Conservation (phyloP, 352 stramenopile species). For the Pythium insidiosum region DNA sequence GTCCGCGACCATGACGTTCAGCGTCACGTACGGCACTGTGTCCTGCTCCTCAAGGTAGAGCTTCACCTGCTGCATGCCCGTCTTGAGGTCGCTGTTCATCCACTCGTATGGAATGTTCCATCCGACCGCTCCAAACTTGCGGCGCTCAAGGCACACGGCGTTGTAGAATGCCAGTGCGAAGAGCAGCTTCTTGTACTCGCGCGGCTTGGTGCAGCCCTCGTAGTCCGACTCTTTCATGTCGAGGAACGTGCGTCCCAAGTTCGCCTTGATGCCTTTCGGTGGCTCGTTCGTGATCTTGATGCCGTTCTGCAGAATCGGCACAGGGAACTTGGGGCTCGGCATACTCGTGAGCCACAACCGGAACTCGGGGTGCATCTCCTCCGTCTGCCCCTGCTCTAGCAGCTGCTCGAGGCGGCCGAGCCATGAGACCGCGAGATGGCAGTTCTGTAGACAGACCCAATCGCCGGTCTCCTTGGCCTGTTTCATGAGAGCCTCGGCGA, state of each 20-base stretch:
- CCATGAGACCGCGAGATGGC: conserved; percentile 89
- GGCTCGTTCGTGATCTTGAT: conserved; percentile 96
- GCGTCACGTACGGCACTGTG: conserved; percentile 87
- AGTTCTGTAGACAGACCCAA: conserved; percentile 95
- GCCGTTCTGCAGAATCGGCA: conserved; percentile 91
- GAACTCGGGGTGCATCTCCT: conserved; percentile 84
- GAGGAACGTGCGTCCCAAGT: conserved; percentile 89
- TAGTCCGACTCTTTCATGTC: conserved; percentile 90
- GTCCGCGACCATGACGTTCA: conserved; percentile 93
- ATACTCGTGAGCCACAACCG: conserved; percentile 93
- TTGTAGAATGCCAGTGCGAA: conserved; percentile 95
- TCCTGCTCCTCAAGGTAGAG: conserved; percentile 93
- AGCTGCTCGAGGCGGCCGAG: conserved; percentile 86
- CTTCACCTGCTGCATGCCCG: conserved; percentile 88
- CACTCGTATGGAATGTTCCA: conserved; percentile 96
- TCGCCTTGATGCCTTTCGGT: conserved; percentile 87
- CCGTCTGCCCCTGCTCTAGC: conserved; percentile 62
- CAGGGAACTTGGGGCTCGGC: conserved; percentile 85
- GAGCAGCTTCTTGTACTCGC: conserved; percentile 87
- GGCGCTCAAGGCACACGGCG: conserved; percentile 88
- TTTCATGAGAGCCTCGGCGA: conserved; percentile 88
- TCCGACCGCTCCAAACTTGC: conserved; percentile 92
- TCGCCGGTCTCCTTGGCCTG: conserved; percentile 86
- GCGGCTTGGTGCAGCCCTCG: conserved; percentile 78
- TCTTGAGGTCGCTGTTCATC: conserved; percentile 96